Conservation (phyloP, 306 rosid genomes). For the Cucumis hystrix region DNA sequence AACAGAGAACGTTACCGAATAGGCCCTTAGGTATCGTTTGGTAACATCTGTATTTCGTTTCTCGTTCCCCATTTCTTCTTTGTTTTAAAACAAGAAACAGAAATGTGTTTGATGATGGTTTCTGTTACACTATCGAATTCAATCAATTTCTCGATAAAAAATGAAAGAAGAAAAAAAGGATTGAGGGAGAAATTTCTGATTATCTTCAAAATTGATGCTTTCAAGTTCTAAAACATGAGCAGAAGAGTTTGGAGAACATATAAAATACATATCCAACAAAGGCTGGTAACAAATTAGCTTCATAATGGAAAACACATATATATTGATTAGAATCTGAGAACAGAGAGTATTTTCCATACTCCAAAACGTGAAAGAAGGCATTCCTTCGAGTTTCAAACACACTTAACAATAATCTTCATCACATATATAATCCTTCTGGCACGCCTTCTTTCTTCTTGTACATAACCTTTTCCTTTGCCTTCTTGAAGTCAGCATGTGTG, state of each 20-base stretch:
- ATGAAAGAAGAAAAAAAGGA: too few relatives aligned
- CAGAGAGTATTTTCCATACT: neutral
- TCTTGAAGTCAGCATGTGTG: slow-evolving; percentile 77
- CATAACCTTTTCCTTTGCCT: slow-evolving; percentile 99
- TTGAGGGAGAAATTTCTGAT: neutral
- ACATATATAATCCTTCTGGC: slow-evolving; percentile 97
- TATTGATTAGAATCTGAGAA: neutral
- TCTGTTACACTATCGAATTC: too few relatives aligned
- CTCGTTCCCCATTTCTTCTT: too few relatives aligned
- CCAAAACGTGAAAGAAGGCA: neutral
- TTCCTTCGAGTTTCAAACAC: neutral
- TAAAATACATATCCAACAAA: neutral
- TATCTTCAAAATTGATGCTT: neutral
- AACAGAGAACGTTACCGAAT: too few relatives aligned
- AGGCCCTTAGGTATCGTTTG: too few relatives aligned
- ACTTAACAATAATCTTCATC: slow-evolving; percentile 17
- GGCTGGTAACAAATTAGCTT: neutral
- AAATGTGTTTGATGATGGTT: too few relatives aligned
- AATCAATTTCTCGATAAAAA: too few relatives aligned
- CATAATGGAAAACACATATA: neutral
- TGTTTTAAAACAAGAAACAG: too few relatives aligned
- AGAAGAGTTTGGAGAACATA: neutral
- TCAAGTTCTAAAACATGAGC: neutral
- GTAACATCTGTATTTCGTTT: too few relatives aligned
- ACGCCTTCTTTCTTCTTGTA: slow-evolving; percentile 99